Evolutionary conservation across 257 asterid species (phyloP), one percentile per base, ranked within the genome.

Genomic region (Apocynum venetum): DNA sequence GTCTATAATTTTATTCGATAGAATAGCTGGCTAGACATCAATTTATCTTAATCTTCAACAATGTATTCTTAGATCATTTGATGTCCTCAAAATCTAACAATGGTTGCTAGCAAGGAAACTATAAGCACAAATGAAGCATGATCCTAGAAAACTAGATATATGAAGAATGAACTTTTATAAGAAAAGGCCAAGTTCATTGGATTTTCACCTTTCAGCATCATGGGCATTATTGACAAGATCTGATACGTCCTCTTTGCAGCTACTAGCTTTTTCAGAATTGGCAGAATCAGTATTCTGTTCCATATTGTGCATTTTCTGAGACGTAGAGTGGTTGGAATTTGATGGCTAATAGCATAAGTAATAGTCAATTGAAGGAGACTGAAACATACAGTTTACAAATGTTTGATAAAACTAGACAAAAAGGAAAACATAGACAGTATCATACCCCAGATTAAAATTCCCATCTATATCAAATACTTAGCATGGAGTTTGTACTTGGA

Each of bases 291-390:
- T 48, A 6, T 53, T 73, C 40, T 73, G 71, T 48, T 78, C 78
- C 71, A 64, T 71, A 63, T 80, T 85, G 82, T 92, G 92, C 91
- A 86, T 85, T 80, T 40, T 72, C 96, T 92, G 88, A 59, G 65
- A 78, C 67, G 52, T 67, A 73, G 20, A 47, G 66, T 2, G 68
- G 43, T 71, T 1, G 49, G 38, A 17, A 44, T 40, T 40, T 25
- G 19, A 31, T 4, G 17, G 35, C 41, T 66, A 41, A 41, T 40
- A 66, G 51, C 51, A 66, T 43, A 46, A n/a, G 14, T n/a, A 19
- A 69, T 7, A 52, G 46, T 25, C 55, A 43, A 74, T 51, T 40
- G 59, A 53, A 55, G 44, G 46, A 36, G 5, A 4, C 48, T 65
- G 49, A 8, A 14, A 76, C 19, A 73, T 44, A 44, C 20, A 36